A percentile compares a stretch with the other conserved stretches of the same genome.
These are phyloP conservation scores for Aspergillus transmontanensis DNA, from an alignment of 2,329 filamentous ascomycete genomes.

Conservation along the genomic window DNA sequence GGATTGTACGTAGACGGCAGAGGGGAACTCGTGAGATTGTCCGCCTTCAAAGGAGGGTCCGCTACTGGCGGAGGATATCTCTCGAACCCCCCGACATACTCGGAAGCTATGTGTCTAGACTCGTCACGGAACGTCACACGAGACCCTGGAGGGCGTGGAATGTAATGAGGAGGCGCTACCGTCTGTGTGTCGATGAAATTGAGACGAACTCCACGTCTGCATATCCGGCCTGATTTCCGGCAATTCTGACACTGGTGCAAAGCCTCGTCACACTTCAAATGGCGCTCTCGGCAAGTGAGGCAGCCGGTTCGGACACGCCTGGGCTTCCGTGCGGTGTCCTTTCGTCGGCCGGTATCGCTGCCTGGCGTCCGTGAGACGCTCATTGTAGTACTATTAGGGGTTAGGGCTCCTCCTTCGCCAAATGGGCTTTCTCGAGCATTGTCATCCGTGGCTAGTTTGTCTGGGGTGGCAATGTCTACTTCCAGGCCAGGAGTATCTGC, in stretches of 20 bases:
- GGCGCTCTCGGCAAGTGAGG: constrained; percentile 83
- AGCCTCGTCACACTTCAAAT: constrained; percentile 88
- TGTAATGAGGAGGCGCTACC: constrained; percentile 63
- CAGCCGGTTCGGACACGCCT: constrained; percentile 88
- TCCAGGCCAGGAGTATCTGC: constrained; percentile 11
- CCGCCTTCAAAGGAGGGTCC: constrained; percentile 31
- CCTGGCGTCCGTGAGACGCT: constrained; percentile 12
- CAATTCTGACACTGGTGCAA: constrained; percentile 73
- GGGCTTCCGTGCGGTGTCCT: constrained; percentile 58
- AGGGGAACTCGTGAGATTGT: constrained; percentile 13
- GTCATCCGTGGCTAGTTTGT: constrained; percentile 1
- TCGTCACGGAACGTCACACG: constrained; percentile 82
- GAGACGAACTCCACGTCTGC: constrained; percentile 81
- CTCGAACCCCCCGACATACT: constrained; percentile 78
- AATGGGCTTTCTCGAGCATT: constrained; percentile 12
- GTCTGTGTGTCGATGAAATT: constrained; percentile 89
- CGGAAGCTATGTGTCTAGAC: constrained; percentile 84
- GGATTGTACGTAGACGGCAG: constrained; percentile 5
- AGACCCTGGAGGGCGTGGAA: constrained; percentile 67
- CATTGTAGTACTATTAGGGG: constrained; percentile 15
- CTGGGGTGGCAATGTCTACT: neutral
- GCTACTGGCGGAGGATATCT: constrained; percentile 66
- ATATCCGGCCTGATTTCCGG: constrained; percentile 80
- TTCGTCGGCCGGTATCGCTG: constrained; percentile 26
- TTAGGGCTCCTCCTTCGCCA: constrained; percentile 15